These are phyloP conservation scores for Picochlorum sp. DNA, from an alignment of 139 green algal genomes.

Conservation along the genomic window DNA sequence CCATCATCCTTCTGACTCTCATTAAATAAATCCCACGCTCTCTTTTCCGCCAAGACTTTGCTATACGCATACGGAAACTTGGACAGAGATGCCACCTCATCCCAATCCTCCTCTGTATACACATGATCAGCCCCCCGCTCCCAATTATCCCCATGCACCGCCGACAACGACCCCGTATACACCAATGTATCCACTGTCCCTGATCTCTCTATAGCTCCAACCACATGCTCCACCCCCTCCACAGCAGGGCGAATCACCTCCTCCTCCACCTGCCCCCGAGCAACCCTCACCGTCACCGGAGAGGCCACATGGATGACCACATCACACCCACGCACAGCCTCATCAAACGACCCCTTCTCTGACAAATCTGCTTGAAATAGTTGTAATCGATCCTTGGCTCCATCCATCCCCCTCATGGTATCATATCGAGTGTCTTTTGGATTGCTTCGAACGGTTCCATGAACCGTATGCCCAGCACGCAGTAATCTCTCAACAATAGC, in stretches of 20 bases:
- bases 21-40: constrained; percentile 47
- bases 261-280: constrained; percentile 9
- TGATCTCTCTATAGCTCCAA: constrained; percentile 38
- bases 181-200: constrained; percentile 43
- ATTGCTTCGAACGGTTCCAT: constrained; percentile 31
- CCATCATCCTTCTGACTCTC: constrained; percentile 2
- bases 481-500: constrained; percentile 44
- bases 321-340: constrained; percentile 21
- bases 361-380: constrained; percentile 43
- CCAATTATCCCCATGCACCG: constrained; percentile 30
- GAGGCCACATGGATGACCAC: constrained; percentile 72
- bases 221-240: constrained; percentile 47
- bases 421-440: not conserved
- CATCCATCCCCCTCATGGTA: not conserved
- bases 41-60: constrained; percentile 64
- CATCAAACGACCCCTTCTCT: constrained; percentile 27
- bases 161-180: constrained; percentile 54
- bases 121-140: constrained; percentile 21
- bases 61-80: constrained; percentile 59
- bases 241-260: constrained; percentile 58
- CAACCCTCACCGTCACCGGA: constrained; percentile 51
- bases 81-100: constrained; percentile 40
- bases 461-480: constrained; percentile 29
- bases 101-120: constrained; percentile 73
- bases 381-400: constrained; percentile 23